Base-by-base conservation (phyloP, 2,329 filamentous ascomycete genomes). In the Fusarium papillatum region DNA sequence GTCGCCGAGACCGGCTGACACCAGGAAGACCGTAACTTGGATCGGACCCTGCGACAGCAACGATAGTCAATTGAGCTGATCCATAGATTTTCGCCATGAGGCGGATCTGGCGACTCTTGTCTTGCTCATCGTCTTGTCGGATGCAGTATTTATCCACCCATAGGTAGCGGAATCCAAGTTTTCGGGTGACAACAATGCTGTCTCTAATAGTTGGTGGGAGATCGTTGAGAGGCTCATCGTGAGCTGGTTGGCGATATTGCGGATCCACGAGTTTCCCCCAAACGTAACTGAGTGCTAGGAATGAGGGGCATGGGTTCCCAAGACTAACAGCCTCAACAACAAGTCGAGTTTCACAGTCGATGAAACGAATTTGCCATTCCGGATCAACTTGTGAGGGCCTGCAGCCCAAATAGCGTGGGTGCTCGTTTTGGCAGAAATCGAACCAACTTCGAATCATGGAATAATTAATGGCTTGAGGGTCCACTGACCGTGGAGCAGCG, bases 331-430 rank as follows among this genome's bases (percentile, higher is more conserved):
- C 39, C 19, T 43, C 19, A 11, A 43, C 39, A 22, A 43, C 39
- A 43, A 43, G 39, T 0, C 19, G 10, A 43, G 19, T 43, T n/a
- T 43, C 19, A 13, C 39, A 43, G 39, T 43, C 39, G 39, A 43
- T 41, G 0, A 41, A 41, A 41, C 39, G 39, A 11, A 41, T 11
- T 41, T 1, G 19, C 19, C 39, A 41, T 19, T n/a, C 17, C 39
- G 39, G 2, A n/a, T 41, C 17, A 41, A 41, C 8, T 1, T 41
- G 2, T n/a, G 39, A 41, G 34, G 34, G 14, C 34, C 3, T 3
- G 34, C 34, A 36, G 34, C 0, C 5, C 2, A 0, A 14, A 7
- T 0, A 1, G 34, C 1, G 1, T 36, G 14, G 1, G 34, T 16
- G 34, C 11, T 34, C 7, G 8, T 41, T 4, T 41, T n/a, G 8